phyloP scores from a whole-genome alignment of 169 alveolate genomes.

The Plasmodium inui region DNA sequence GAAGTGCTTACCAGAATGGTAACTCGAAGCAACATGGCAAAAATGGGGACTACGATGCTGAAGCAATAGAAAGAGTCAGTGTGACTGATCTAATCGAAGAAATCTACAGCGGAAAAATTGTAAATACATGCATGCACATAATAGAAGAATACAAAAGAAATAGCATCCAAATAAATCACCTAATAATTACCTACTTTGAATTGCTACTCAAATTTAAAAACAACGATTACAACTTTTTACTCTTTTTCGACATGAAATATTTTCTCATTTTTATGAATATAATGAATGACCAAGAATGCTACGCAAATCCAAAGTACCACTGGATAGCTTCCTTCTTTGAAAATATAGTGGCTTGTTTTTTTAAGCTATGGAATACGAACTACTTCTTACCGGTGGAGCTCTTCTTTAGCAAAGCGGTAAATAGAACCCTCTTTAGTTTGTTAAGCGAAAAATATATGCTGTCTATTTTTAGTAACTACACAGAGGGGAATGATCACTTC shows the following conservation, averaged over 20 bases:
- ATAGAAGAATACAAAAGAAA: slow-evolving; percentile 53
- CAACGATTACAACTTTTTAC: slow-evolving; percentile 43
- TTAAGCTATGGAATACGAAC: slow-evolving; percentile 48
- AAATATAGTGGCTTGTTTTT: slow-evolving; percentile 25
- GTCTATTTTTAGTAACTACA: slow-evolving; percentile 68
- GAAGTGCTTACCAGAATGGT: background rate
- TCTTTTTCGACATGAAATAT: slow-evolving; percentile 57
- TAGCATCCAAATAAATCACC: slow-evolving; percentile 31
- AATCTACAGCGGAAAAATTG: slow-evolving; percentile 61
- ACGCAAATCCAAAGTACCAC: slow-evolving; percentile 19
- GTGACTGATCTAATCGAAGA: slow-evolving; percentile 30
- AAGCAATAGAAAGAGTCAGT: slow-evolving; percentile 28
- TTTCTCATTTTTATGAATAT: slow-evolving; percentile 34
- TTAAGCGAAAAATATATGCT: slow-evolving; percentile 58
- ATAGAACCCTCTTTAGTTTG: slow-evolving; percentile 19
- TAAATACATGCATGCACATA: slow-evolving; percentile 59
- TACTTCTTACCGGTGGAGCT: slow-evolving; percentile 34
- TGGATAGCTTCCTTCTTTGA: slow-evolving; percentile 66
- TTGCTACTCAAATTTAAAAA: slow-evolving; percentile 43
- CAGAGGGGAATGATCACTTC: slow-evolving; percentile 48
- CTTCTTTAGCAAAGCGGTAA: slow-evolving; percentile 35
- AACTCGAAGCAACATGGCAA: background rate
- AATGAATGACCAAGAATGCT: slow-evolving; percentile 33
- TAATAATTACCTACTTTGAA: slow-evolving; percentile 63
- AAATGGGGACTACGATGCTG: background rate